These are phyloP conservation scores for Lavandula angustifolia DNA, from an alignment of 257 asterid species.

Conservation along the genomic window DNA sequence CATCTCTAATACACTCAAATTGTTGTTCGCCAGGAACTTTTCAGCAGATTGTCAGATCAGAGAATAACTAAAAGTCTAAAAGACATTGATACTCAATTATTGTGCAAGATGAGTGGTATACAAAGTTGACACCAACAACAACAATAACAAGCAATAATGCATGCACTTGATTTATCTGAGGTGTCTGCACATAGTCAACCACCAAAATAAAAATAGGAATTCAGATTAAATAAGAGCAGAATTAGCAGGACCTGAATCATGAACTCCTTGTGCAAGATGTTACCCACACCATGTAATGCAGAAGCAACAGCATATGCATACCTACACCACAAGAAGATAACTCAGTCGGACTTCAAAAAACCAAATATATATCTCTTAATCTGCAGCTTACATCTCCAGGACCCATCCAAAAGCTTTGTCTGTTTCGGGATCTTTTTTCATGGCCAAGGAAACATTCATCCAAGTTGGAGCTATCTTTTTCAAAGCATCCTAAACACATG, in stretches of 20 bases:
- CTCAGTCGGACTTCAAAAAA: conserved; percentile 5
- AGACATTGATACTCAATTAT: not conserved
- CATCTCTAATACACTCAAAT: not conserved
- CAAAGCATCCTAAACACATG: conserved; percentile 56
- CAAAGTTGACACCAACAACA: not conserved
- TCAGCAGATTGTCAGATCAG: not conserved
- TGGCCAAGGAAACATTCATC: conserved; percentile 94
- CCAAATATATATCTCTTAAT: conserved; percentile 9
- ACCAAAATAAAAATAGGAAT: not conserved
- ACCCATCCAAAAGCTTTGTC: conserved; percentile 99
- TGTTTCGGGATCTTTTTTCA: conserved; percentile 92
- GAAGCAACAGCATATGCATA: conserved; percentile 92
- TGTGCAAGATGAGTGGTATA: not conserved
- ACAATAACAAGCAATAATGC: not conserved
- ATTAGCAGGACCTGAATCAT: conserved; percentile 79
- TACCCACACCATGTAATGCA: conserved; percentile 78
- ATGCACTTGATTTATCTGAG: conserved; percentile 5
- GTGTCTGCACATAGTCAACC: not conserved
- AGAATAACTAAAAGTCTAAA: too few species aligned
- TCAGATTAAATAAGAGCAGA: conserved; percentile 4
- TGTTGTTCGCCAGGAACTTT: not conserved
- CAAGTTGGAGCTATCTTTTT: conserved; percentile 90
- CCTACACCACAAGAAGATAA: conserved; percentile 48
- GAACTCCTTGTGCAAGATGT: conserved; percentile 83
- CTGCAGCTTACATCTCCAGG: conserved; percentile 77